Percentiles rank a stretch among this genome's conserved stretches.
Conservation (phyloP, 441 rosid genomes). For the Mallotus repandus region DNA sequence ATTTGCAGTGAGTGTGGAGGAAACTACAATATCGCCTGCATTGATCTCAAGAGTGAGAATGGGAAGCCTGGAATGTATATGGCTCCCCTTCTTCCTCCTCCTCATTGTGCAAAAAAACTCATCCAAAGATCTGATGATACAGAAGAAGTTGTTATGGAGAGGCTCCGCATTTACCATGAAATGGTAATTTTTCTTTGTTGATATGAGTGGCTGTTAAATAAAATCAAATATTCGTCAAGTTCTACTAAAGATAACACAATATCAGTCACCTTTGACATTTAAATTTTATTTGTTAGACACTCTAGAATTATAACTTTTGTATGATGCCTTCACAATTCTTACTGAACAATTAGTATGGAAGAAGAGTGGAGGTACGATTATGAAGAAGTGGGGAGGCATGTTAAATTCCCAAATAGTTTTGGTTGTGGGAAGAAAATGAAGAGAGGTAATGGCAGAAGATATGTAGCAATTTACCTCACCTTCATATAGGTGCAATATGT, state of each 20-base stretch:
- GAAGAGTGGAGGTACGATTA: no score
- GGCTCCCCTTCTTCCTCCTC: slow-evolving; percentile 96
- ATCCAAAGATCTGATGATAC: slow-evolving; percentile 85
- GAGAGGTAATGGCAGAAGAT: no score
- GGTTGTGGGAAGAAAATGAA: no score
- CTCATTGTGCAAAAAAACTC: slow-evolving; percentile 76
- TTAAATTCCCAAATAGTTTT: no score
- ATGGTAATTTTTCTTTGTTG: slow-evolving; percentile 41
- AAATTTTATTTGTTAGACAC: background rate
- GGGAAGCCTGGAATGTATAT: slow-evolving; percentile 78
- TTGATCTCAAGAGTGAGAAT: slow-evolving; percentile 80
- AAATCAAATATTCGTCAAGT: background rate
- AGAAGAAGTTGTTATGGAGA: slow-evolving; percentile 84
- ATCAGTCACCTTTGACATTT: no score
- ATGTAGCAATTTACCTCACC: no score
- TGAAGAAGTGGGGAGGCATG: no score
- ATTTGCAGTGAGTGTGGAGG: slow-evolving; percentile 87
- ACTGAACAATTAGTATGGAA: no score
- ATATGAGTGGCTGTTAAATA: background rate
- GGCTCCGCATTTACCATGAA: slow-evolving; percentile 72
- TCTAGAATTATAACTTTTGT: background rate
- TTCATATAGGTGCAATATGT: no score
- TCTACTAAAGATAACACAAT: background rate
- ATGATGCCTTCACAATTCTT: no score
- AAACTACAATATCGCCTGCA: slow-evolving; percentile 81